Evolutionary conservation across 345 rosid species (phyloP), one percentile per base, ranked within the genome.

Genomic region (Cardamine resedifolia): DNA sequence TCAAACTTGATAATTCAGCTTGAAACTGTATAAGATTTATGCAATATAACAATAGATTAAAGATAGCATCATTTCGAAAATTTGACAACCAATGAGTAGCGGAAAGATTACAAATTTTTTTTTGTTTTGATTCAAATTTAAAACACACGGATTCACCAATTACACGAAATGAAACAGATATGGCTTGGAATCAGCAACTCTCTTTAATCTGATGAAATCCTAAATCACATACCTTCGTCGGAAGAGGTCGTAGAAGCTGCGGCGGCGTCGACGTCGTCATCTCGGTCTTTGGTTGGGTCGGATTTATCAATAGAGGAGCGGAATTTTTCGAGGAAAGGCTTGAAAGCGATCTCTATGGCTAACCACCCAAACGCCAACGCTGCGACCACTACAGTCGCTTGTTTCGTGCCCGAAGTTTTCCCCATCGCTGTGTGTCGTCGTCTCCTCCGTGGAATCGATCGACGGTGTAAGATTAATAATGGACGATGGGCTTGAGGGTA

Each of bases 281-380:
- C 98, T 6, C 91, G 93, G 19, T 92, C 98, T 61, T 68, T 82
- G 41, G 78, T 28, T 14, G 94, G 92, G 36, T 93, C 87, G 27
- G 92, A 80, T 70, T 86, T 83, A 81, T 87, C 90, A 78, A 87
- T 84, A 47, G 96, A 89, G 44, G 86, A 80, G 45, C 97, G 88
- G 52, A 79, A 60, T 68, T 80, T 86, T 64, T 84, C 89, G 77
- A 93, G 87, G 71, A 89, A 68, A 10, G 96, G 94, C 82, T 89
- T 93, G 76, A 90, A 84, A 36, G 89, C 97, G 62, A 93, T 76
- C 84, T 88, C 96, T 23, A 93, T 83, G 1, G 98, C 90, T 47
- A 92, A 67, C 96, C 97, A 93, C 9, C 97, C 93, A 5, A 88
- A 70, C 3, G 90, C 90, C 7, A 90, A 78, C 27, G 97, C 97